These are phyloP conservation scores for Suillus subaureus DNA, from an alignment of 768 basidiomycete species.

Conservation along the genomic window DNA sequence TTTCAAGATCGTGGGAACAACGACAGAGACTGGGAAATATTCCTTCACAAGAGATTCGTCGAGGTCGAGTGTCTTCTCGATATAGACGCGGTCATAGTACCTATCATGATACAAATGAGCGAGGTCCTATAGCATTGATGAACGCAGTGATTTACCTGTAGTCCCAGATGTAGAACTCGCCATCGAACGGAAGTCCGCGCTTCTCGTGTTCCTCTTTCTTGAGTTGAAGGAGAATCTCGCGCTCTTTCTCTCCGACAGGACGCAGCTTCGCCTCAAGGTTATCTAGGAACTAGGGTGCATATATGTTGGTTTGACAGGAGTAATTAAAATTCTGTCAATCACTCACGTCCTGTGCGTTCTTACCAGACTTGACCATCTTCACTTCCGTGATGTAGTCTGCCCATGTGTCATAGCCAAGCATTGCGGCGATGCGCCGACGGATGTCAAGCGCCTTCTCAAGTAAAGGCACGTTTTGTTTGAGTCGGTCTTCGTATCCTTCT, in stretches of 20 bases:
- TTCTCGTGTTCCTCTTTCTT: constrained; percentile 75
- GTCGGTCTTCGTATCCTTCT: constrained; percentile 69
- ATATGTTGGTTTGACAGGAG: neutral
- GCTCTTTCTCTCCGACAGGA: constrained; percentile 72
- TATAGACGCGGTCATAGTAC: constrained; percentile 42
- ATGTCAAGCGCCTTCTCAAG: constrained; percentile 68
- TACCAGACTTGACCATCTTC: constrained; percentile 81
- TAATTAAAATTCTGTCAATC: neutral
- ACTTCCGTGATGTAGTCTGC: constrained; percentile 84
- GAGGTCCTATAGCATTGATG: neutral
- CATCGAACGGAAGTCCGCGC: constrained; percentile 63
- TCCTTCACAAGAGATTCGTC: constrained; percentile 84
- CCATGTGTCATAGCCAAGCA: constrained; percentile 79
- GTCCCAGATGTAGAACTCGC: constrained; percentile 83
- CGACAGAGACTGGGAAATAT: constrained; percentile 84
- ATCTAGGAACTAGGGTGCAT: constrained; percentile 60
- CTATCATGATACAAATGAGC: constrained; percentile 16
- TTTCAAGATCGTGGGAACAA: constrained; percentile 78
- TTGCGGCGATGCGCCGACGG: constrained; percentile 65
- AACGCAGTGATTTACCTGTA: constrained; percentile 63
- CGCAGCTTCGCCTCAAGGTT: constrained; percentile 75
- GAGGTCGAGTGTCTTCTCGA: constrained; percentile 66
- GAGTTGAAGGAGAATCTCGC: constrained; percentile 63
- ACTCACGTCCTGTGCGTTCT: constrained; percentile 58
- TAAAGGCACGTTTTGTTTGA: constrained; percentile 69